Evolutionary conservation across 495 filamentous ascomycete genomes (phyloP).

Genomic region (Podospora pseudocomata): DNA sequence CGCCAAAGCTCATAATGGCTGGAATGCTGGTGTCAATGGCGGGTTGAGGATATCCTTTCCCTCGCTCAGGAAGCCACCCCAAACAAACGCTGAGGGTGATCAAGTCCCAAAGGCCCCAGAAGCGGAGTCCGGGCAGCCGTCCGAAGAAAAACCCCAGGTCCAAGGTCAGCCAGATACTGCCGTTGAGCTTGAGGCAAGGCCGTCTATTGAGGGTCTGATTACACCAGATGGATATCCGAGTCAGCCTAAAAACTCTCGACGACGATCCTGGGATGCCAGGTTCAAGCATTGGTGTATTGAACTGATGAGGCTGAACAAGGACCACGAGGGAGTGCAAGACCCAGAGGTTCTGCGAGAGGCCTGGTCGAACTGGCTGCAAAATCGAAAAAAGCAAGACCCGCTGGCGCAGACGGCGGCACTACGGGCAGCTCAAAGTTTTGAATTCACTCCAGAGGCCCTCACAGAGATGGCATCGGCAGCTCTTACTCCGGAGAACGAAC

Average conservation of each 20-base stretch:
- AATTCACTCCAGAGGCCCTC: slow-evolving; percentile 7
- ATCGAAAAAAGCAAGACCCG: neutral
- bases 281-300: slow-evolving; percentile 22
- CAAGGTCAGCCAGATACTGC: neutral
- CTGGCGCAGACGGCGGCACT: neutral
- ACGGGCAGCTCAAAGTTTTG: neutral
- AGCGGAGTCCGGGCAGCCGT: neutral
- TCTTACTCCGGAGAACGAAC: neutral
- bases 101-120: neutral
- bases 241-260: neutral
- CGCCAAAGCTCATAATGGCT: slow-evolving; percentile 23
- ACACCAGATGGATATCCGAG: slow-evolving; percentile 12
- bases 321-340: slow-evolving; percentile 14
- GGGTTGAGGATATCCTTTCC: slow-evolving; percentile 33
- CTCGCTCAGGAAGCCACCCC: slow-evolving; percentile 9
- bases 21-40: slow-evolving; percentile 38
- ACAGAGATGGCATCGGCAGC: slow-evolving; percentile 6
- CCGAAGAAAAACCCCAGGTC: neutral
- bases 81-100: neutral
- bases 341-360: slow-evolving; percentile 16
- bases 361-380: slow-evolving; percentile 25
- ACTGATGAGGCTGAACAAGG: slow-evolving; percentile 22
- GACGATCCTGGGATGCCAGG: slow-evolving; percentile 15
- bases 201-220: neutral
- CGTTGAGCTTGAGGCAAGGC: neutral